Percentiles rank a stretch among this genome's conserved stretches.
Evolutionary conservation across 2,329 filamentous ascomycete species (phyloP).

Genomic region (Nigrospora sphaerica): DNA sequence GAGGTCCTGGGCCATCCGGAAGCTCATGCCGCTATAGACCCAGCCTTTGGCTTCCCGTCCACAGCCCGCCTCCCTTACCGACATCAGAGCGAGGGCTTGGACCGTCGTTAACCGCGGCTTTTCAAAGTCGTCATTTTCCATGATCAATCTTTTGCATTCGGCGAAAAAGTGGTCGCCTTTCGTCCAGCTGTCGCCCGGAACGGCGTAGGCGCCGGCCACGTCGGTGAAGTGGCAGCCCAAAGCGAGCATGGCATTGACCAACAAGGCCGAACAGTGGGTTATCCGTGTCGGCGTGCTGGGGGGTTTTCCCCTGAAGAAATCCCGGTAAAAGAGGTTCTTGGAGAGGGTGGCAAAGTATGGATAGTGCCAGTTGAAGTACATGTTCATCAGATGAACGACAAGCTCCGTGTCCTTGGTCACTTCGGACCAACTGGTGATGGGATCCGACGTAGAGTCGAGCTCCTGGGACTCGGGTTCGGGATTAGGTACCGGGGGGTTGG

Average conservation of each 20-base stretch:
- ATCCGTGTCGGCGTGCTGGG: constrained; percentile 44
- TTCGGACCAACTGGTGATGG: constrained; percentile 78
- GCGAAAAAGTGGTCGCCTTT: constrained; percentile 95
- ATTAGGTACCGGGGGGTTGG: constrained; percentile 34
- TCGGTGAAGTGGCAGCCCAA: constrained; percentile 91
- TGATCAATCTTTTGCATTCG: constrained; percentile 81
- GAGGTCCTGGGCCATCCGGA: constrained; percentile 93
- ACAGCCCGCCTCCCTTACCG: constrained; percentile 89
- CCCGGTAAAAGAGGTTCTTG: constrained; percentile 76
- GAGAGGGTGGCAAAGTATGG: constrained; percentile 90
- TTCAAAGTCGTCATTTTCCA: constrained; percentile 90
- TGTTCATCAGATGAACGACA: constrained; percentile 81
- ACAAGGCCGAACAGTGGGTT: constrained; percentile 76
- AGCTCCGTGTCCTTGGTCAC: constrained; percentile 75
- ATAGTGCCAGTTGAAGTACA: constrained; percentile 99
- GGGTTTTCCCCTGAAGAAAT: constrained; percentile 69
- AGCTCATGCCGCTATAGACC: constrained; percentile 98
- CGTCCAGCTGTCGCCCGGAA: constrained; percentile 69
- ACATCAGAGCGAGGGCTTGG: constrained; percentile 92
- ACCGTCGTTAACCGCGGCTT: constrained; percentile 83
- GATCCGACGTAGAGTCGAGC: constrained; percentile 51
- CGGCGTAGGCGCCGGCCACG: constrained; percentile 62
- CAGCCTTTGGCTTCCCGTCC: constrained; percentile 91
- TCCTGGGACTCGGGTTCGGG: constrained; percentile 37
- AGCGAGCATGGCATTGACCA: constrained; percentile 91